These are phyloP conservation scores for Ophidiomyces ophidiicola DNA, from an alignment of 2,329 filamentous ascomycete species.

Conservation along the genomic window DNA sequence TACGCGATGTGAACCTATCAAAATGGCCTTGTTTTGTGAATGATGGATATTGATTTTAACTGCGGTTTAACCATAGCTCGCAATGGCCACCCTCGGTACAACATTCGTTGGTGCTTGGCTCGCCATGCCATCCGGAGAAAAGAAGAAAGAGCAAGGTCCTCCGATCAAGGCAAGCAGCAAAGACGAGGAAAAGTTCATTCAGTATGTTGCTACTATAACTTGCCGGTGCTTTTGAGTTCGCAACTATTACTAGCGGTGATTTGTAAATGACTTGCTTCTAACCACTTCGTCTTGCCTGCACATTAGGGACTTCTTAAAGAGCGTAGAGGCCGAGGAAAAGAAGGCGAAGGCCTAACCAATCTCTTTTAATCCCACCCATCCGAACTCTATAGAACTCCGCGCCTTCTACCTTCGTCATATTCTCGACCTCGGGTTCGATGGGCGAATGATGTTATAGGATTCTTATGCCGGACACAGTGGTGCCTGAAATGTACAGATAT, in stretches of 20 bases:
- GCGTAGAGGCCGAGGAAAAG: slow-evolving; percentile 37
- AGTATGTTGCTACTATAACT: slow-evolving; percentile 37
- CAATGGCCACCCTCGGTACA: slow-evolving; percentile 45
- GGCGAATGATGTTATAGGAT: neutral
- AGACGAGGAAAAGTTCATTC: slow-evolving; percentile 57
- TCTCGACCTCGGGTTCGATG: slow-evolving; percentile 1
- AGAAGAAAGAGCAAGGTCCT: slow-evolving; percentile 38
- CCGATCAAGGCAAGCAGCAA: slow-evolving; percentile 54
- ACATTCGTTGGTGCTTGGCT: slow-evolving; percentile 38
- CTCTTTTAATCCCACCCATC: neutral
- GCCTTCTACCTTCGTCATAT: neutral
- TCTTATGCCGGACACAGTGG: slow-evolving; percentile 4
- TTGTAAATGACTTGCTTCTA: slow-evolving; percentile 4
- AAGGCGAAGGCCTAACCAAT: slow-evolving; percentile 24
- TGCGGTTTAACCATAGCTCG: slow-evolving; percentile 42
- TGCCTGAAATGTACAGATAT: slow-evolving; percentile 10
- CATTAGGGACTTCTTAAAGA: slow-evolving; percentile 40
- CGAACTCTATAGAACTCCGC: neutral
- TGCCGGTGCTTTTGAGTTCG: neutral
- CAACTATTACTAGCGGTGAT: neutral
- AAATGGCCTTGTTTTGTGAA: neutral
- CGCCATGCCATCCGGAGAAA: slow-evolving; percentile 37
- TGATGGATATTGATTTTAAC: slow-evolving; percentile 9
- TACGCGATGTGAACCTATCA: slow-evolving; percentile 11
- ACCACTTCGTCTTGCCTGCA: neutral